Base-by-base conservation (phyloP, 2,329 filamentous ascomycete genomes). In the Epichloe scottii region DNA sequence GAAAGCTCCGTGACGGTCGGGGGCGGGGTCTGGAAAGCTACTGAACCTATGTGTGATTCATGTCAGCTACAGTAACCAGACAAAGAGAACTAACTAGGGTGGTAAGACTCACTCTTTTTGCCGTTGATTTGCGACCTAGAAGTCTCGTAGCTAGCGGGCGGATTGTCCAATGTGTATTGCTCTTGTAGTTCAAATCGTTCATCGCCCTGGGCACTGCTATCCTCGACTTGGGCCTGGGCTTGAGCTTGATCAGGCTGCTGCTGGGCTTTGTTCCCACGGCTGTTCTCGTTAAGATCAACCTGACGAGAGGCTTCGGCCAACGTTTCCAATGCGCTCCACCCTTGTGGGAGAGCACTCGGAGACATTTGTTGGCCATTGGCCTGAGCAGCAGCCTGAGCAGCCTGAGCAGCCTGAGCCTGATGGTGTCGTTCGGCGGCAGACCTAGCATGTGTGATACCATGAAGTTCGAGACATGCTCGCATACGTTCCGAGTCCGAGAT, bases 301-400 rank as follows among this genome's bases (percentile, higher is more conserved):
- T 87, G 87, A 48, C 88, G 79, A 47, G 89, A 94, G 0, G 90
- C 89, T 67, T 95, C 89, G 34, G 89, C 89, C 21, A 95, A 74
- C 5, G 89, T 89, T 63, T 94, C 87, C 38, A 95, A 73, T 2
- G 87, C 87, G 54, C 87, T 89, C 75, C 89, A 88, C 57, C 81
- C 80, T 57, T 80, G 77, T 1, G 75, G 72, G 7, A 73, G 60
- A 21, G 70, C 67, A 44, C 54, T 57, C 6, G 62, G 51, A 30
- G 50, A 51, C 4, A 59, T 52, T 4, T 58, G 45, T 43, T 62
- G 68, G 11, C 57, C 71, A 23, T 59, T 63, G 8, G 57, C 53
- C 43, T 61, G 62, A 35, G 43, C 33, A 15, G 39, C 43, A 33
- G 50, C 50, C 21, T 54, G 52, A 15, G 39, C 50, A 11, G 39